A percentile compares a stretch with the other conserved stretches of the same genome.
phyloP scores from a whole-genome alignment of 768 basidiomycete genomes.

The Phaeotremella skinneri region DNA sequence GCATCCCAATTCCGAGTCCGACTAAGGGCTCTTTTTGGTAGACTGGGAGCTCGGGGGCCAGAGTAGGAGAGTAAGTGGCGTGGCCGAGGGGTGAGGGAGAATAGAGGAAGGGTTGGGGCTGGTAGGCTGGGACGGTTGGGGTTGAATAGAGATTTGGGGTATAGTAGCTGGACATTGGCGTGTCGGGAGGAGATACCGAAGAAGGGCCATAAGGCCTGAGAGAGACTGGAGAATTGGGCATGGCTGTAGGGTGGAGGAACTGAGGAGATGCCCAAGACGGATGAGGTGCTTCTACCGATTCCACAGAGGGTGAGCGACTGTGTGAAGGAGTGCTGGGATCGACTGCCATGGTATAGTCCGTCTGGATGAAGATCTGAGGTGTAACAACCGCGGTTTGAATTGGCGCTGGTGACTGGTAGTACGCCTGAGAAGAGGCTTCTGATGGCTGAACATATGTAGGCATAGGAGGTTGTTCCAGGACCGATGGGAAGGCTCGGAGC shows the following conservation, averaged over 20 bases:
- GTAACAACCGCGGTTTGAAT: conserved; percentile 1
- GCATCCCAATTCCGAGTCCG: conserved; percentile 38
- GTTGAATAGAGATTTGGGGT: conserved; percentile 11
- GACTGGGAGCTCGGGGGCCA: conserved; percentile 27
- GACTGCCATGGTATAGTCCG: neutral
- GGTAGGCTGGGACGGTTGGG: conserved; percentile 28
- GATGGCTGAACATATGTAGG: neutral
- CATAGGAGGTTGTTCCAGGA: conserved; percentile 35
- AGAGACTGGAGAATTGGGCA: neutral
- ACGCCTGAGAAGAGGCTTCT: conserved; percentile 14
- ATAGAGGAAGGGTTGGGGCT: conserved; percentile 28
- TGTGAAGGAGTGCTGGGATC: neutral
- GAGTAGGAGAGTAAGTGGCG: conserved; percentile 28
- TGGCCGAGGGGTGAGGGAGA: conserved; percentile 19
- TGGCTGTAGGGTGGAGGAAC: conserved; percentile 20
- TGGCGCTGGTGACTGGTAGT: conserved; percentile 13
- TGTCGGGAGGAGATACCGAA: conserved; percentile 4
- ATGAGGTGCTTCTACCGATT: conserved; percentile 9
- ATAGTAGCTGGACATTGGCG: neutral
- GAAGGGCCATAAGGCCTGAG: neutral
- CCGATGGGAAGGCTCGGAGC: conserved; percentile 34
- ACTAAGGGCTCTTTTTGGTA: conserved; percentile 21
- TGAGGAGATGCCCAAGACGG: conserved; percentile 15
- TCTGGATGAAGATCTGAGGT: neutral
- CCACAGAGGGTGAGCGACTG: conserved; percentile 8